Conservation (phyloP, 202 grass and related monocot genomes). For the Carex arenaria region DNA sequence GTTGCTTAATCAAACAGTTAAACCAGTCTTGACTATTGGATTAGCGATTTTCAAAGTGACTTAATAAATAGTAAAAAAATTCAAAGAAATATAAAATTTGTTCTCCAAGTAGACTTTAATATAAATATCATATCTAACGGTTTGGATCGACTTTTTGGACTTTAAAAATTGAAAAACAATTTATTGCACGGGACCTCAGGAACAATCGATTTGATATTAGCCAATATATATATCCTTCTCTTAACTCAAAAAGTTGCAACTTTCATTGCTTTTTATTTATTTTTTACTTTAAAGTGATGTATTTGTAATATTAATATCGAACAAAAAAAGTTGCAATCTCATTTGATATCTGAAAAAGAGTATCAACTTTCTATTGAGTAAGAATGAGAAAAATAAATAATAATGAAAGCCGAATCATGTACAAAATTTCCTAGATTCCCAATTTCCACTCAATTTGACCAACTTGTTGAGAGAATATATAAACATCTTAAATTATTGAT, state of each 20-base stretch:
- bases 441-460: constrained; percentile 5
- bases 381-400: neutral
- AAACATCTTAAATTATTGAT: constrained; percentile 6
- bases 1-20: too few relatives aligned
- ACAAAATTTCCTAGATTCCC: neutral
- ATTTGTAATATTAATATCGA: neutral
- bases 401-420: neutral
- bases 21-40: too few relatives aligned
- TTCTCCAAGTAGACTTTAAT: too few relatives aligned
- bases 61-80: too few relatives aligned
- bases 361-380: constrained; percentile 11
- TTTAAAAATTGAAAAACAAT: too few relatives aligned
- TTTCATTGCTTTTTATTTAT: neutral
- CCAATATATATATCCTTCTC: neutral
- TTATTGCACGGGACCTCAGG: too few relatives aligned
- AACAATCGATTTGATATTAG: too few relatives aligned
- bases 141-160: too few relatives aligned
- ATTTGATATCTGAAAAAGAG: neutral
- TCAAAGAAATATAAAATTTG: too few relatives aligned
- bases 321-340: neutral
- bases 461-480: constrained; percentile 17
- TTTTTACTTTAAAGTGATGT: neutral
- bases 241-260: neutral
- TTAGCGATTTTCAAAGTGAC: too few relatives aligned
- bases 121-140: too few relatives aligned